Base-by-base conservation (phyloP, 2,329 filamentous ascomycete species). In the Colletotrichum sp. region DNA sequence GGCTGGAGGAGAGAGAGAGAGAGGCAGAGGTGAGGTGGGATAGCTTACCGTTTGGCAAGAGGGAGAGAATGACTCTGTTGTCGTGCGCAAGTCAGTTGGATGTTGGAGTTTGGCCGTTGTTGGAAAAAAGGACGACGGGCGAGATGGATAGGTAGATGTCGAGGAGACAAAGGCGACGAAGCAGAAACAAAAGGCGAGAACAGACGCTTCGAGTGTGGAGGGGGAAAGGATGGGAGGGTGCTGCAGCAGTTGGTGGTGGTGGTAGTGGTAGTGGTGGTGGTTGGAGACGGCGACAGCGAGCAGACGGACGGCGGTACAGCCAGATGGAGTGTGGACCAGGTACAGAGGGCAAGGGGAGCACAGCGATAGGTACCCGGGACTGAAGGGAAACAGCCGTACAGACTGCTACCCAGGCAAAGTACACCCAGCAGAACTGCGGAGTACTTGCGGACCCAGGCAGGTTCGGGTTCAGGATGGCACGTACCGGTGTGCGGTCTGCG, bases 401-500 rank as follows among this genome's bases (percentile, higher is more conserved):
- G 36, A 43, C 36, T 43, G 24, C 24, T 7, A 48, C 28, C 28
- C 36, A 69, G 28, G 30, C 26, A 26, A 55, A 28, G 38, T 43
- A 43, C 36, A 43, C 16, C 16, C 36, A 43, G 55, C 14, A 73
- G 24, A 52, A 52, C 26, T 28, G n/a, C 26, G n/a, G 43, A 26
- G 69, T 61, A 73, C 30, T 36, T 69, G 21, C 21, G n/a, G 16
- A 56, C 16, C 32, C 48, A 21, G n/a, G 43, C 36, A 26, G 63
- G 43, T 14, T 48, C 18, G 55, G 63, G 69, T 14, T 69, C 26
- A 62, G 55, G 70, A 38, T 69, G 62, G 72, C 72, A 74, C 72
- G 73, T 75, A 63, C 73, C 73, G 56, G 26, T 43, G 24, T 21
- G 73, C 56, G 69, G 73, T 67, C 63, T 75, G 63, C 65, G 43